These are phyloP conservation scores for Termitomyces sp. DNA, from an alignment of 768 basidiomycete genomes.

Conservation along the genomic window DNA sequence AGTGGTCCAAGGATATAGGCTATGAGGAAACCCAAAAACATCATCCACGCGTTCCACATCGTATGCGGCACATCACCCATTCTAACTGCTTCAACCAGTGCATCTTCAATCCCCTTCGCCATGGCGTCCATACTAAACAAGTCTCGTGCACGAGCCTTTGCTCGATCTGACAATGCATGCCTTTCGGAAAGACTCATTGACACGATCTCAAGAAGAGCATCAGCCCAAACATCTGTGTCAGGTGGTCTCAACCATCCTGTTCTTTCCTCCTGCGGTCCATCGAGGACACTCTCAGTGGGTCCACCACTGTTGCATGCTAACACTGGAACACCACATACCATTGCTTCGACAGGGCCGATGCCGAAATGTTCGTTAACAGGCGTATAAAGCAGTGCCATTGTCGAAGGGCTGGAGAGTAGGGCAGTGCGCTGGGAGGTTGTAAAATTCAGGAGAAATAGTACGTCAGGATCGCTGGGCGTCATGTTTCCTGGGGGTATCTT, in stretches of 20 bases:
- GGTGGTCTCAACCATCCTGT: constrained; percentile 80
- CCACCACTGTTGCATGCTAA: constrained; percentile 85
- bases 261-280: constrained; percentile 28
- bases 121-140: constrained; percentile 78
- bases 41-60: constrained; percentile 16
- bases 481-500: constrained; percentile 34
- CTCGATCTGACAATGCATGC: constrained; percentile 42
- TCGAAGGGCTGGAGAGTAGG: constrained; percentile 61
- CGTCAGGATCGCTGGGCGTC: constrained; percentile 40
- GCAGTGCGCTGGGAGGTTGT: constrained; percentile 78
- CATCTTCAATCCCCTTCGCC: constrained; percentile 51
- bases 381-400: constrained; percentile 82
- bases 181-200: constrained; percentile 35
- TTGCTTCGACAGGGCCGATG: constrained; percentile 92
- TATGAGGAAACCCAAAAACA: constrained; percentile 25
- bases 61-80: constrained; percentile 35
- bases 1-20: constrained; percentile 23
- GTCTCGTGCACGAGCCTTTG: constrained; percentile 52
- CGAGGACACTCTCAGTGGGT: constrained; percentile 78
- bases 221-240: constrained; percentile 61
- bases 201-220: constrained; percentile 57
- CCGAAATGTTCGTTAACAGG: constrained; percentile 97
- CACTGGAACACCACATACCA: constrained; percentile 88
- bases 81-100: constrained; percentile 45
- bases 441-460: constrained; percentile 92